A percentile compares a stretch with the other conserved stretches of the same genome.
Evolutionary conservation across 2,329 filamentous ascomycete genomes (phyloP).

Genomic region (Raffaelea albimanens): DNA sequence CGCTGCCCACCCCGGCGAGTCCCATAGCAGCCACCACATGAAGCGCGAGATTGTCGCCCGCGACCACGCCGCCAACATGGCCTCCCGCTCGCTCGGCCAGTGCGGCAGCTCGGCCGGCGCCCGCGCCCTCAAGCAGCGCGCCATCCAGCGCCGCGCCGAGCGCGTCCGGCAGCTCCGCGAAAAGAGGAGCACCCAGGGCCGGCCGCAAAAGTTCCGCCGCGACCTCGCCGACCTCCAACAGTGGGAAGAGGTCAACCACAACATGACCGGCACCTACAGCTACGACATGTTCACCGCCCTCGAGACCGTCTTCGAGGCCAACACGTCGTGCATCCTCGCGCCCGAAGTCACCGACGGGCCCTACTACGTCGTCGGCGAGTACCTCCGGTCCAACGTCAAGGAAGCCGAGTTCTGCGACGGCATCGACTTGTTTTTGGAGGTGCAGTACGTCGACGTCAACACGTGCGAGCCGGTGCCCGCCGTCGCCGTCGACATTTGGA

Average conservation of each 20-base stretch:
- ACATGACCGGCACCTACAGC: slow-evolving; percentile 20
- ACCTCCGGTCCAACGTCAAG: slow-evolving; percentile 36
- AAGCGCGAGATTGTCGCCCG: slow-evolving; percentile 24
- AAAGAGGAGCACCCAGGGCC: too few species aligned
- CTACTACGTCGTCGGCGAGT: slow-evolving; percentile 44
- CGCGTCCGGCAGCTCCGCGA: too few species aligned
- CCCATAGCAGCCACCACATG: slow-evolving; percentile 19
- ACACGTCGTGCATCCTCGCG: slow-evolving; percentile 36
- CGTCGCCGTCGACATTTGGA: slow-evolving; percentile 42
- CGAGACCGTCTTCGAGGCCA: slow-evolving; percentile 28
- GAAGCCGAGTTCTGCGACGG: slow-evolving; percentile 31
- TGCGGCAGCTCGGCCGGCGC: slow-evolving; percentile 29
- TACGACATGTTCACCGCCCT: slow-evolving; percentile 25
- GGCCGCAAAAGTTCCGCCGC: slow-evolving; percentile 23
- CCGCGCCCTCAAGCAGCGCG: slow-evolving; percentile 28
- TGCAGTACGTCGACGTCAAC: slow-evolving; percentile 43
- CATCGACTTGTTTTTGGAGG: slow-evolving; percentile 37
- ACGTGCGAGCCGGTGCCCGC: slow-evolving; percentile 42
- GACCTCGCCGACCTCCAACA: slow-evolving; percentile 21
- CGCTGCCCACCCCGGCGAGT: slow-evolving; percentile 23
- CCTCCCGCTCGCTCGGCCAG: slow-evolving; percentile 26
- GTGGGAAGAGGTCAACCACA: slow-evolving; percentile 24
- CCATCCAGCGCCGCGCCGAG: slow-evolving; percentile 29
- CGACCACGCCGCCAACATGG: slow-evolving; percentile 20
- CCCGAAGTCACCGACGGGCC: slow-evolving; percentile 44